Evolutionary conservation across 2,329 filamentous ascomycete genomes (phyloP), one percentile per base, ranked within the genome.

Genomic region (Corynespora cassiicola): DNA sequence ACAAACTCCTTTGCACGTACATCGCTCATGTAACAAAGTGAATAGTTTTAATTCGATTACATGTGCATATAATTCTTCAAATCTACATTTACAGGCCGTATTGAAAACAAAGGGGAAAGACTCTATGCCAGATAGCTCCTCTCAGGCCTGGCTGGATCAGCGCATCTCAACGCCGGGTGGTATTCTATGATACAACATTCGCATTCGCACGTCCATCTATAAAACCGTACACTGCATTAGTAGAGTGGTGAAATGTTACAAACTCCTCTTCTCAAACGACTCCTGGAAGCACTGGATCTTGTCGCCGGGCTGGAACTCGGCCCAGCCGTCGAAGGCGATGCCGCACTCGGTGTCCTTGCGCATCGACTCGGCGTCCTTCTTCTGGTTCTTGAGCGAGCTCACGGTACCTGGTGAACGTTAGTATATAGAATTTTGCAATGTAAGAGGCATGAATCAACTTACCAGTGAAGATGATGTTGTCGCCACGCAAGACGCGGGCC

Each of bases 281-380:
- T 91, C 87, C 61, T 96, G 89, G 60, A 91, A 95, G 21, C 84
- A 85, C 73, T 97, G 94, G 46, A 99, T 80, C 66, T 86, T 81
- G 70, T 99, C 94, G 18, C 92, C 94, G 10, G 83, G 75, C 59
- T 85, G 68, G 63, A 97, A 87, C 15, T 83, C 87, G 31, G 86
- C 77, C 83, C 90, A 99, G 20, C 77, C 79, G 3, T 86, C 83
- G 58, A 99, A 92, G 35, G 82, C 84, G 52, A 99, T 85, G 52
- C 94, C 94, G 58, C 94, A 99, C 70, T 99, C 94, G n/a, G 80
- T 82, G 42, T 90, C 91, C 71, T 95, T 97, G 58, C 84, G 84
- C 84, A 95, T 94, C 61, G 96, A 89, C 29, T 76, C 75, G 19
- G 94, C 88, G 51, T 96, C 89, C 66, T 95, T 95, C 78, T 97